Evolutionary conservation across 2,329 filamentous ascomycete species (phyloP).

Genomic region (Dissoconium aciculare): DNA sequence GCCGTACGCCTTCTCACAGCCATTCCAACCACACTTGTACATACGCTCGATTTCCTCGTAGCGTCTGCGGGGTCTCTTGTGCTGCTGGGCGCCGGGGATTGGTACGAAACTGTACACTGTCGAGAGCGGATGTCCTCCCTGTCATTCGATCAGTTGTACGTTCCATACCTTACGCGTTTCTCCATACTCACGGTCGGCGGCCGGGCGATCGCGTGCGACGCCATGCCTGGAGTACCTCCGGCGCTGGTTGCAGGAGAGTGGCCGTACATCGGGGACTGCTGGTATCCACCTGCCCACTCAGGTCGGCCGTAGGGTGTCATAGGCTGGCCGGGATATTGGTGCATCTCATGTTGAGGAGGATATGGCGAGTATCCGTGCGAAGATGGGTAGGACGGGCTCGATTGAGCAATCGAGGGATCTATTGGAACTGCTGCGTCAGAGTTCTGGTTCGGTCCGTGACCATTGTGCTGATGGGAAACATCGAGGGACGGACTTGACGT

Average conservation of each 20-base stretch:
- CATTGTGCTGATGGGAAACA: constrained; percentile 63
- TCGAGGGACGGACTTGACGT: constrained; percentile 96
- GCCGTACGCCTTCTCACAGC: constrained; percentile 96
- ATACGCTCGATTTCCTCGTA: constrained; percentile 99
- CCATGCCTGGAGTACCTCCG: constrained; percentile 41
- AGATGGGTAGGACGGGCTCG: constrained; percentile 80
- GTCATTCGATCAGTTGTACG: constrained; percentile 2
- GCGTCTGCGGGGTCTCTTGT: constrained; percentile 81
- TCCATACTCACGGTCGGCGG: constrained; percentile 45
- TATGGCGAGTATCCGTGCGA: constrained; percentile 75
- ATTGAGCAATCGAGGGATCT: constrained; percentile 94
- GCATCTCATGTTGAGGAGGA: constrained; percentile 70
- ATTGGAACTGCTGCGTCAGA: constrained; percentile 96
- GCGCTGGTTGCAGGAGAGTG: constrained; percentile 44
- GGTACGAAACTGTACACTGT: constrained; percentile 97
- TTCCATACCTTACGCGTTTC: neutral
- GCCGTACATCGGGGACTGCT: constrained; percentile 33
- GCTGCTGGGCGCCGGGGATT: constrained; percentile 90
- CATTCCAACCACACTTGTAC: constrained; percentile 99
- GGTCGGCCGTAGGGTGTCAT: constrained; percentile 52
- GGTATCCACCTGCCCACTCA: constrained; percentile 55
- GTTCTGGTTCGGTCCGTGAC: constrained; percentile 37
- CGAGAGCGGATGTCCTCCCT: constrained; percentile 40
- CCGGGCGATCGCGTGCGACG: constrained; percentile 42
- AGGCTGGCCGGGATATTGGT: constrained; percentile 54